Evolutionary conservation across 23 red algal genomes (phyloP).

Genomic region (Gracilaria vermiculophylla): DNA sequence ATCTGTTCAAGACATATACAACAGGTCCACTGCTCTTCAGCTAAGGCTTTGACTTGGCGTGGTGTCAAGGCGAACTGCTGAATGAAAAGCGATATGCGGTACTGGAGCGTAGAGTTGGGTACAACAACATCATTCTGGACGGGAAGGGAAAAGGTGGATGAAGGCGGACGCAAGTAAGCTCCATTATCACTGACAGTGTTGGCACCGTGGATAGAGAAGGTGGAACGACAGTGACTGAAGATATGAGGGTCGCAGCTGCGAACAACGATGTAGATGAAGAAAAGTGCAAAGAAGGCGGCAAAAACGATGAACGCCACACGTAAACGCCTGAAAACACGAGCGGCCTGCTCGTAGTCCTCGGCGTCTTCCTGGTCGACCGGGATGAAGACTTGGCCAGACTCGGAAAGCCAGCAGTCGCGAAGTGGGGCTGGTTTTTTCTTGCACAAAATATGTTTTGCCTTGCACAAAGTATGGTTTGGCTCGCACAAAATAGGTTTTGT

Average conservation of each 20-base stretch:
- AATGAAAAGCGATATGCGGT: constrained; percentile 6
- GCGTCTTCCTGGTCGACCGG: neutral
- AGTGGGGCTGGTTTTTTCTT: neutral
- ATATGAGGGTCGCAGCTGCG: neutral
- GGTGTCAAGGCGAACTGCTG: neutral
- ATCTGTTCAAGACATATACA: constrained; percentile 52
- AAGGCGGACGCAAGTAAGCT: neutral
- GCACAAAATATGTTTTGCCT: no score
- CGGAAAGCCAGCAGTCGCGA: neutral
- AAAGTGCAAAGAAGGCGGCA: neutral
- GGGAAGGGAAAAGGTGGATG: constrained; percentile 1
- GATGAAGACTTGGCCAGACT: neutral
- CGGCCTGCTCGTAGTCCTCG: neutral
- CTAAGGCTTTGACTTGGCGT: neutral
- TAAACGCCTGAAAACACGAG: neutral
- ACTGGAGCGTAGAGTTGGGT: neutral
- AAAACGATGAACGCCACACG: constrained; percentile 1
- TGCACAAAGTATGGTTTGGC: no score
- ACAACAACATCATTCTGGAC: neutral
- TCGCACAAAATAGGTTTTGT: neutral
- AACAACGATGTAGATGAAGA: neutral
- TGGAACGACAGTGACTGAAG: neutral
- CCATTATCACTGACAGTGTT: neutral
- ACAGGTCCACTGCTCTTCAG: constrained; percentile 33
- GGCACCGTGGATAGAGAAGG: neutral